Base-by-base conservation (phyloP, 1,284 basidiomycete species). In the Cryptococcus wingfieldii region DNA sequence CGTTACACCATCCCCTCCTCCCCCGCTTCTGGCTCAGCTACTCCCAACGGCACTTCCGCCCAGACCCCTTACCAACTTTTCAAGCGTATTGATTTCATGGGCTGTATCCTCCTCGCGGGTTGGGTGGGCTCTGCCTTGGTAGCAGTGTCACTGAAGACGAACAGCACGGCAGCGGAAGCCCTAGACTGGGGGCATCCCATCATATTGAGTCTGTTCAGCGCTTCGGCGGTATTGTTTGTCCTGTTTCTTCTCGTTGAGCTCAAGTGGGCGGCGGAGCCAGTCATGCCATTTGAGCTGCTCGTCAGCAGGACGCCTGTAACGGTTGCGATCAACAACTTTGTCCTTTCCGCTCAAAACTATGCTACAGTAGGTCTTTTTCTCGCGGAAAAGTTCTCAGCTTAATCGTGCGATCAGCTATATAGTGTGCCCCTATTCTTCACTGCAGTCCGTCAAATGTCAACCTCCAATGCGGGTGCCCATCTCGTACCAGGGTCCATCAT, bases 391-490 rank as follows among this genome's bases (percentile, higher is more conserved):
- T 6, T 6, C 18, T 46, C 23, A 2, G 25, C 58, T 55, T 56
- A 25, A 8, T 38, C 27, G 41, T 16, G 28, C 28, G 14, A 60
- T 39, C 63, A 91, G 89, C 79, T 93, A 38, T 94, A 93, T 76
- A 89, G 89, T 66, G 81, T 90, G 31, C 90, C 90, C 18, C 75
- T 93, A 72, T 93, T 89, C 78, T 94, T 90, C 68, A 86, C 88
- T 56, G 86, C 90, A n/a, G 92, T 93, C 45, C 83, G 83, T 60
- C 79, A 90, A 55, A 81, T 84, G 65, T 83, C 85, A 13, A 82
- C 91, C 16, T 83, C 86, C 37, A 79, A 82, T 59, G 83, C 90
- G 51, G 89, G 89, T 83, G 54, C 88, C 18, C 92, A 92, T 78
- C 76, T 96, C 38, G 81, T 96, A 47, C 92, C 92, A 28, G 90